These are phyloP conservation scores for Suillus luteus DNA, from an alignment of 768 basidiomycete genomes.

Conservation along the genomic window DNA sequence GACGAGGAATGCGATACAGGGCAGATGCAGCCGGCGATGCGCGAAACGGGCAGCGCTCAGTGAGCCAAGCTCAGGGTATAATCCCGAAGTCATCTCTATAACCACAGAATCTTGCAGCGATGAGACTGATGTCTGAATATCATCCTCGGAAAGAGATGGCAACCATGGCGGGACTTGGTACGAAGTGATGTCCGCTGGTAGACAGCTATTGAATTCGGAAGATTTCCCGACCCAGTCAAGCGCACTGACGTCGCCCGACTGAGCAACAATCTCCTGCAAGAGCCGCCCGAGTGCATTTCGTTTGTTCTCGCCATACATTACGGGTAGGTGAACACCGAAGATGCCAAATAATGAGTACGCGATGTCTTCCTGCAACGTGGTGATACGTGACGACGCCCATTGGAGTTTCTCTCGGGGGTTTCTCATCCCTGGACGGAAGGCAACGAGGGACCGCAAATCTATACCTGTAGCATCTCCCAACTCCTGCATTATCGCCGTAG, in stretches of 20 bases:
- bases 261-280: slow-evolving; percentile 14
- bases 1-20: neutral
- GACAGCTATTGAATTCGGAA: slow-evolving; percentile 20
- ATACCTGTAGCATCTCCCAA: neutral
- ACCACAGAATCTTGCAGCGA: neutral
- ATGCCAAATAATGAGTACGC: neutral
- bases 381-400: neutral
- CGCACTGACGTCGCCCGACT: slow-evolving; percentile 13
- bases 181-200: slow-evolving; percentile 19
- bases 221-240: slow-evolving; percentile 23
- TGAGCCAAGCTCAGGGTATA: neutral
- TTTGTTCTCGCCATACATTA: neutral
- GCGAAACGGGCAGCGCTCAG: neutral
- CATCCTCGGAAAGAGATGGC: neutral
- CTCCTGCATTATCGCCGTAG: neutral
- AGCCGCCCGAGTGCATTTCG: slow-evolving; percentile 9
- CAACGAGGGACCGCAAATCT: neutral
- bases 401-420: neutral
- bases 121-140: neutral
- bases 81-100: neutral
- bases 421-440: neutral
- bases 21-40: neutral
- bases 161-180: slow-evolving; percentile 32
- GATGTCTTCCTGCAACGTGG: neutral
- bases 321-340: neutral